Evolutionary conservation across 176 grass and related monocot species (phyloP), one percentile per base, ranked within the genome.

Genomic region (Ampelocalamus luodianensis): DNA sequence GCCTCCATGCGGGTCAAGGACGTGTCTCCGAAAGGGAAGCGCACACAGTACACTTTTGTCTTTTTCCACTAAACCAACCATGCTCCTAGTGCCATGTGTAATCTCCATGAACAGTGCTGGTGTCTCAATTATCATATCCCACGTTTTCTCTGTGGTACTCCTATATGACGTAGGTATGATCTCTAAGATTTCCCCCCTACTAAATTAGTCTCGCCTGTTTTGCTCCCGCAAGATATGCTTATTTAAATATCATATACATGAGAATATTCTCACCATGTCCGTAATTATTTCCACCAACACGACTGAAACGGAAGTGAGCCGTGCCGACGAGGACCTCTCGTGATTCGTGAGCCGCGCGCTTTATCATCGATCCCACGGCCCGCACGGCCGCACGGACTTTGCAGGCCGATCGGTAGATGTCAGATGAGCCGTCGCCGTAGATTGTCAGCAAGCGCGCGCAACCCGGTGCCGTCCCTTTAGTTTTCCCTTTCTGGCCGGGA

Each of bases 21-120:
- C 74, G 83, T 85, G 83, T 37, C 74, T n/a, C 11, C 38, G 12
- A 36, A 37, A 37, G 39, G 51, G 64, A 8, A 24, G 49, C 65
- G 22, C 74, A 12, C 64, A 0, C 10, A 3, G 17, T 85, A 26
- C 64, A 46, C 1, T 6, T 8, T 48, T 59, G 74, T 60, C 62
- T 0, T 76, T 44, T 36, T 85, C 24, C 49, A 4, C 11, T 22
- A 13, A 70, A 18, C 39, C 24, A 8, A 24, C 16, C 72, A 2
- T 18, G 10, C 12, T 38, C 29, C 16, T n/a, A 18, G 8, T 15
- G n/a, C 37, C 82, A 40, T 3, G 48, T 36, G 67, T 37, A 72
- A 15, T 8, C 14, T 27, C 5, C 15, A 5, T 20, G 22, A 72
- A 34, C 39, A 72, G 24, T 22, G 16, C 12, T 7, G 32, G 15